Evolutionary conservation across 768 basidiomycete genomes (phyloP).

Genomic region (Amanita molliuscula): DNA sequence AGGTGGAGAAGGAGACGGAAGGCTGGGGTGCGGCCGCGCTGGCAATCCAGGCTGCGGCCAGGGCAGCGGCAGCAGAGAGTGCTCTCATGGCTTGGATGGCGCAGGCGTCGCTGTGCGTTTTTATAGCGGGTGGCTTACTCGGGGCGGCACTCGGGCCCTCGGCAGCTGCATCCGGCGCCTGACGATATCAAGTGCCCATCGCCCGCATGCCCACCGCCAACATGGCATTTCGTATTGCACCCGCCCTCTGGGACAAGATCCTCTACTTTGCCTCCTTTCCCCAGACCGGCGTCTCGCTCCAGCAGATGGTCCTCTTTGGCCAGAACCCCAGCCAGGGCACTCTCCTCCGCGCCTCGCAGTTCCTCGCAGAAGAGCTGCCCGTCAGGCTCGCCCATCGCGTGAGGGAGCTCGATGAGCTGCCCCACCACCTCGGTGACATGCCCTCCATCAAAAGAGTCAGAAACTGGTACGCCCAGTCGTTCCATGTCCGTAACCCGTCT

Average conservation of each 20-base stretch:
- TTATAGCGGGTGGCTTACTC: no score
- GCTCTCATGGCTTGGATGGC: no score
- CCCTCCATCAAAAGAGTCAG: slow-evolving; percentile 89
- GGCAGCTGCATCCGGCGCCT: no score
- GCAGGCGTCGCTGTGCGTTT: no score
- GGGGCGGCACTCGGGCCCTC: no score
- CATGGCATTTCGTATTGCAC: slow-evolving; percentile 49
- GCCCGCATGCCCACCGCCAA: not conserved
- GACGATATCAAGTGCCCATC: no score
- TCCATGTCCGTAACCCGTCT: slow-evolving; percentile 57
- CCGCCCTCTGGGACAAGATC: slow-evolving; percentile 80
- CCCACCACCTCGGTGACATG: slow-evolving; percentile 87
- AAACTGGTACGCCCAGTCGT: slow-evolving; percentile 98
- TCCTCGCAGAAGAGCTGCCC: slow-evolving; percentile 88
- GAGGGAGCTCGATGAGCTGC: slow-evolving; percentile 90
- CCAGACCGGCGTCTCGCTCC: slow-evolving; percentile 90
- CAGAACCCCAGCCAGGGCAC: slow-evolving; percentile 95
- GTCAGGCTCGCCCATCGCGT: slow-evolving; percentile 93
- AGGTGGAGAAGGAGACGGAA: not conserved
- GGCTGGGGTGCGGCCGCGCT: not conserved
- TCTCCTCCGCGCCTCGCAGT: slow-evolving; percentile 83
- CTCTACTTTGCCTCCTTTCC: slow-evolving; percentile 88
- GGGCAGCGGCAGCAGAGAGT: not conserved
- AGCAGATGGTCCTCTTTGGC: slow-evolving; percentile 97
- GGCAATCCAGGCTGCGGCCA: not conserved